Evolutionary conservation across 306 rosid species (phyloP).

Genomic region (Quercus agrifolia): DNA sequence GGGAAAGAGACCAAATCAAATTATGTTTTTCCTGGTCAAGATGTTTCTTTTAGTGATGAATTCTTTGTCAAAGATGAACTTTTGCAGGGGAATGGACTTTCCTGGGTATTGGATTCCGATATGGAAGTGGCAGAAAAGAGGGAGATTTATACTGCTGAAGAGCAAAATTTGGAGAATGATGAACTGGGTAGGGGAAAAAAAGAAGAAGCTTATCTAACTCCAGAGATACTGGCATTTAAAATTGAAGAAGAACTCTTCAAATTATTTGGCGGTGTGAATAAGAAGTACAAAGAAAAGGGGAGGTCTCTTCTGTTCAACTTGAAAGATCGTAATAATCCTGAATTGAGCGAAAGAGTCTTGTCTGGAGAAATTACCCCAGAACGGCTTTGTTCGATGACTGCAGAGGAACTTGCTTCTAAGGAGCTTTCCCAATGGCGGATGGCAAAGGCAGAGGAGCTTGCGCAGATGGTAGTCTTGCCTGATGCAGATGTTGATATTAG

Average conservation of each 20-base stretch:
- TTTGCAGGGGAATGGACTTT: conserved; percentile 93
- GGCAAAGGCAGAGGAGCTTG: conserved; percentile 99
- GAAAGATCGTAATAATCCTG: conserved; percentile 95
- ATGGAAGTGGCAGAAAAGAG: conserved; percentile 35
- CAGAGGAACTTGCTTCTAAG: conserved; percentile 98
- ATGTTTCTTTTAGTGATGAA: conserved; percentile 70
- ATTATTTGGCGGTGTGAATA: conserved; percentile 94
- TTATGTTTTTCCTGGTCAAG: conserved; percentile 61
- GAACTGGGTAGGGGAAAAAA: conserved; percentile 29
- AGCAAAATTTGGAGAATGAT: conserved; percentile 36
- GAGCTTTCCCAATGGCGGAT: conserved; percentile 98
- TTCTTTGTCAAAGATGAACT: conserved; percentile 86
- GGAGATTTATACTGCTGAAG: conserved; percentile 38
- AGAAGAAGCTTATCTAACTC: conserved; percentile 35
- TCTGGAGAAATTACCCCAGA: conserved; percentile 77
- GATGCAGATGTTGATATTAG: conserved; percentile 81
- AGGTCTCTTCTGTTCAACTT: conserved; percentile 94
- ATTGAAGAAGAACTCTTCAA: conserved; percentile 87
- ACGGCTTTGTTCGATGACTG: conserved; percentile 86
- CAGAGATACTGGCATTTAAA: conserved; percentile 59
- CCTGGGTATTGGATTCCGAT: conserved; percentile 87
- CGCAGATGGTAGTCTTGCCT: conserved; percentile 91
- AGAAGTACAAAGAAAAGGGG: conserved; percentile 98
- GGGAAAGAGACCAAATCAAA: conserved; percentile 56
- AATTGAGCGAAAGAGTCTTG: conserved; percentile 88